Percentiles rank a stretch among this genome's conserved stretches.
Evolutionary conservation across 495 filamentous ascomycete genomes (phyloP).

Genomic region (Penicillium tannophilum): DNA sequence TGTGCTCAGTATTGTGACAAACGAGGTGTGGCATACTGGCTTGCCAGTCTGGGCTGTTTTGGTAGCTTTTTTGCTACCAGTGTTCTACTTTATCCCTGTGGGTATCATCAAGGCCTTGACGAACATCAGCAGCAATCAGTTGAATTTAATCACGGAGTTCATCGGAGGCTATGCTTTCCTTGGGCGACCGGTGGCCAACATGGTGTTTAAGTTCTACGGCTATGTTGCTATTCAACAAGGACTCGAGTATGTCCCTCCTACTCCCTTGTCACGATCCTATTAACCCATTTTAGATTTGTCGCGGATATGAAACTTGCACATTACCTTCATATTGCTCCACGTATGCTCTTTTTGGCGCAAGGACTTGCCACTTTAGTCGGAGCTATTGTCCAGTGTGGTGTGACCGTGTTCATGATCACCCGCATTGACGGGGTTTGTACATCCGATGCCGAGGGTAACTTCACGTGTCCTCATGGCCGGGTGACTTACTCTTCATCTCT

Average conservation of each 20-base stretch:
- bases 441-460: conserved; percentile 60
- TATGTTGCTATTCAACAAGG: conserved; percentile 66
- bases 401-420: conserved; percentile 65
- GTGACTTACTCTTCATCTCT: conserved; percentile 71
- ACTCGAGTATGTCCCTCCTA: conserved; percentile 41
- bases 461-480: conserved; percentile 67
- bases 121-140: conserved; percentile 65
- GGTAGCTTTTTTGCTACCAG: conserved; percentile 53
- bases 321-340: conserved; percentile 74
- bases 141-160: conserved; percentile 73
- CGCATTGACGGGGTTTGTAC: conserved; percentile 65
- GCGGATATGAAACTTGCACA: conserved; percentile 77
- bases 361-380: conserved; percentile 66
- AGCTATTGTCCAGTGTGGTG: conserved; percentile 65
- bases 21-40: conserved; percentile 66
- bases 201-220: conserved; percentile 78
- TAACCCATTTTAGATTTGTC: conserved; percentile 56
- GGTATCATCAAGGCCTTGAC: conserved; percentile 64
- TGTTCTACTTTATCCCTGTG: conserved; percentile 48
- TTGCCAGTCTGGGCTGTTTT: conserved; percentile 69
- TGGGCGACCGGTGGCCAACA: conserved; percentile 65
- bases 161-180: conserved; percentile 72
- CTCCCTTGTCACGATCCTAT: conserved; percentile 38
- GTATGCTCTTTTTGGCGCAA: conserved; percentile 69
- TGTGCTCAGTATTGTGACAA: conserved; percentile 60